Evolutionary conservation across 164 flowering plant species (phyloP).

Genomic region (Amborella trichopoda): DNA sequence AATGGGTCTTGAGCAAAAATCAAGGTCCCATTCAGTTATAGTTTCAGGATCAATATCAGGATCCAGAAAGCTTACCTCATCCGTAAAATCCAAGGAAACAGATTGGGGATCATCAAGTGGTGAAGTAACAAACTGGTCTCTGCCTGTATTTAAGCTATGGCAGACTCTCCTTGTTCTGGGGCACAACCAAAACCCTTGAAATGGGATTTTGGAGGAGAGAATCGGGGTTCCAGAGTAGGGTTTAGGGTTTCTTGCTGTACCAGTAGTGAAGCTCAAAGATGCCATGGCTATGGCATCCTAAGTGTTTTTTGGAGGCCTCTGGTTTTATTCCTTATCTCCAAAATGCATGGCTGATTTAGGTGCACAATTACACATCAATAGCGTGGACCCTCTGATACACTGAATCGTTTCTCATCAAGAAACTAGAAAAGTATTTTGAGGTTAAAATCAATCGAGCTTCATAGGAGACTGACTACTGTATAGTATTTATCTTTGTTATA

Average conservation of each 20-base stretch:
- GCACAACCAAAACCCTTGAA: too few species aligned
- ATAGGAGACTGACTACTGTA: too few species aligned
- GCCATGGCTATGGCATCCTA: conserved; percentile 40
- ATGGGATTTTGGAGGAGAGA: conserved; percentile 12
- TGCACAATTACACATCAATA: too few species aligned
- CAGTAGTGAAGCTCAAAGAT: conserved; percentile 44
- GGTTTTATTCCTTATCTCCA: too few species aligned
- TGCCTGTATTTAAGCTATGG: conserved; percentile 27
- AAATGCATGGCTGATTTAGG: too few species aligned
- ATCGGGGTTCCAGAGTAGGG: conserved; percentile 11
- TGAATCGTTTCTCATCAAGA: too few species aligned
- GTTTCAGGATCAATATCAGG: conserved; percentile 62
- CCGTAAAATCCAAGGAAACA: conserved; percentile 37
- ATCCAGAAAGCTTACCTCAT: conserved; percentile 68
- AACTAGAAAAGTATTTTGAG: too few species aligned
- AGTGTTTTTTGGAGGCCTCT: too few species aligned
- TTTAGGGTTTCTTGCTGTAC: conserved; percentile 34
- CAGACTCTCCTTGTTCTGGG: too few species aligned
- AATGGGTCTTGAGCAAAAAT: conserved; percentile 93
- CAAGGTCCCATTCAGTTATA: conserved; percentile 88
- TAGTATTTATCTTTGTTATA: too few species aligned
- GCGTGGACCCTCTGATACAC: too few species aligned
- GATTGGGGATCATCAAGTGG: conserved; percentile 19
- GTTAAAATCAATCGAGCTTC: too few species aligned
- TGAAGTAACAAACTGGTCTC: conserved; percentile 52